These are phyloP conservation scores for Ulmus americana DNA, from an alignment of 331 rosid species.

Conservation along the genomic window DNA sequence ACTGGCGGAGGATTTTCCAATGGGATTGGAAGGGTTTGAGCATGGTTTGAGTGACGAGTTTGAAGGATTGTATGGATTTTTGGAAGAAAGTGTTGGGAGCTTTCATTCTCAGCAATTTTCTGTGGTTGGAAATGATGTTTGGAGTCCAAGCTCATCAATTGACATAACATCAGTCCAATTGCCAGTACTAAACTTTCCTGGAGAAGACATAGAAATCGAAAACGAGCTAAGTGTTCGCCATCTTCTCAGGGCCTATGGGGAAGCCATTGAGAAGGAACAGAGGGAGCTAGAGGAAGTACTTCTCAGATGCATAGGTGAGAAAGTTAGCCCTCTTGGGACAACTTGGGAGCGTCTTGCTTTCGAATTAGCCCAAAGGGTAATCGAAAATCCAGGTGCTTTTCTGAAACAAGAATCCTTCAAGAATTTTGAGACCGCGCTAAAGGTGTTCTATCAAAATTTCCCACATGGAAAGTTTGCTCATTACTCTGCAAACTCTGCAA, in stretches of 20 bases:
- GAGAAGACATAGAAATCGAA: constrained; percentile 37
- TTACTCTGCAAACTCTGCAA: constrained; percentile 42
- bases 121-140: constrained; percentile 21
- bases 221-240: constrained; percentile 35
- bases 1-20: constrained; percentile 19
- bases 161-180: constrained; percentile 18
- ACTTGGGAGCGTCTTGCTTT: constrained; percentile 45
- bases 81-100: constrained; percentile 33
- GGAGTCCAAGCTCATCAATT: constrained; percentile 45
- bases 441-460: constrained; percentile 39
- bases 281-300: constrained; percentile 34
- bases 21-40: constrained; percentile 34
- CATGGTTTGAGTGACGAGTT: constrained; percentile 16
- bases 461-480: constrained; percentile 53
- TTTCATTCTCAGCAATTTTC: constrained; percentile 25
- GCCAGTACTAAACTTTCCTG: constrained; percentile 29
- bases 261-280: constrained; percentile 38
- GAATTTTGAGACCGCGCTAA: constrained; percentile 29
- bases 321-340: constrained; percentile 42
- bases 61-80: constrained; percentile 13
- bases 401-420: constrained; percentile 45
- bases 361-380: constrained; percentile 26
- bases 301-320: constrained; percentile 37
- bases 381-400: constrained; percentile 23
- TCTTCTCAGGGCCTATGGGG: constrained; percentile 44